A percentile compares a stretch with the other conserved stretches of the same genome.
Evolutionary conservation across 345 rosid genomes (phyloP).

Genomic region (Syzygium grande): DNA sequence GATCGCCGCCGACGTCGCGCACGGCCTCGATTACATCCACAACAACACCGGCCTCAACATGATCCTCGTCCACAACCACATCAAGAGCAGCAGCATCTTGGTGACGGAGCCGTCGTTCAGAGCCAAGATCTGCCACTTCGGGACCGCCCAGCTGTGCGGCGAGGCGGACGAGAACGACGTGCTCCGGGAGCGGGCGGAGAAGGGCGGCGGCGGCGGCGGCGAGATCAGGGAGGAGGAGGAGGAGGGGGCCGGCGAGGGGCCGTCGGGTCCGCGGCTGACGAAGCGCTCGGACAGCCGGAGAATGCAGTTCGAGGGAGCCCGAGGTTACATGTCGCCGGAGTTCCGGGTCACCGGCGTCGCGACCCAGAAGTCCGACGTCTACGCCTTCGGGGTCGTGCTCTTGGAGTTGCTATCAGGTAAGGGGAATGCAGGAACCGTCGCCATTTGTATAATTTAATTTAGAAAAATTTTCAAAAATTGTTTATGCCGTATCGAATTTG

Average conservation of each 20-base stretch:
- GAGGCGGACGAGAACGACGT: slow-evolving; percentile 36
- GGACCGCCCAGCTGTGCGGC: slow-evolving; percentile 75
- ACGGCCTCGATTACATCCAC: slow-evolving; percentile 85
- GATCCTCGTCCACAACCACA: slow-evolving; percentile 61
- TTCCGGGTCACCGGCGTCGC: slow-evolving; percentile 41
- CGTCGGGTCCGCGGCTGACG: neutral
- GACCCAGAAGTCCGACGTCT: slow-evolving; percentile 72
- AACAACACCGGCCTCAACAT: slow-evolving; percentile 58
- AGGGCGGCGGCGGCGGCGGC: neutral
- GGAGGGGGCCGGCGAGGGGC: neutral
- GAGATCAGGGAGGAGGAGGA: slow-evolving; percentile 16
- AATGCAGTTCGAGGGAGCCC: slow-evolving; percentile 53
- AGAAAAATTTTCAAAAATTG: neutral
- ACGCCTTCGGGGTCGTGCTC: slow-evolving; percentile 71
- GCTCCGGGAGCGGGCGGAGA: neutral
- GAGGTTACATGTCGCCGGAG: slow-evolving; percentile 91
- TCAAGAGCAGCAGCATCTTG: slow-evolving; percentile 59
- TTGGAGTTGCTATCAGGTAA: slow-evolving; percentile 67
- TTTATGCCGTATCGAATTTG: neutral
- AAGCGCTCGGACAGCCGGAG: slow-evolving; percentile 27
- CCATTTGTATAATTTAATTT: neutral
- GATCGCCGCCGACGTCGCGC: slow-evolving; percentile 75
- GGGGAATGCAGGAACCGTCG: neutral
- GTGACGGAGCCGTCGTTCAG: slow-evolving; percentile 58
- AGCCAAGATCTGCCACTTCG: slow-evolving; percentile 78